These are phyloP conservation scores for Scalesia atractyloides DNA, from an alignment of 129 eudicot genomes.

Conservation along the genomic window DNA sequence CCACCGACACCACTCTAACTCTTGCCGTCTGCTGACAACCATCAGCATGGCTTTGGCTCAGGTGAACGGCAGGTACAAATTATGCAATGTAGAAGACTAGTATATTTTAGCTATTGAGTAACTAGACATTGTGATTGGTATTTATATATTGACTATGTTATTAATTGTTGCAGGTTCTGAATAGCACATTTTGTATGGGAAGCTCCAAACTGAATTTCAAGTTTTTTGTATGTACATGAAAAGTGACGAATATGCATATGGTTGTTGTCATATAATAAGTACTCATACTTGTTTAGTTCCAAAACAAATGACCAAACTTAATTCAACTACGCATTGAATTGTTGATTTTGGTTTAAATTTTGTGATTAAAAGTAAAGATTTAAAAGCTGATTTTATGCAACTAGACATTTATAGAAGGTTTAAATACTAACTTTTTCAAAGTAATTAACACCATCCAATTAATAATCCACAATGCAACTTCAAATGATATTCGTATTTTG, in stretches of 20 bases:
- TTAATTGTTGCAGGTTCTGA: not conserved
- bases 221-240: not conserved
- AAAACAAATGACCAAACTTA: too few relatives aligned
- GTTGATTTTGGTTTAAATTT: too few relatives aligned
- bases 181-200: not conserved
- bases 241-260: not conserved
- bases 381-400: too few relatives aligned
- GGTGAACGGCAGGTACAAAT: not conserved
- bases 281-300: not conserved
- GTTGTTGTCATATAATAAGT: not conserved
- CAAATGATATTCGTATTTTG: too few relatives aligned
- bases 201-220: not conserved
- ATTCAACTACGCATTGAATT: too few relatives aligned
- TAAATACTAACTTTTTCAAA: too few relatives aligned
- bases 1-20: not conserved
- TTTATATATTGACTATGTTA: not conserved
- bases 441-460: too few relatives aligned
- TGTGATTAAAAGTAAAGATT: too few relatives aligned
- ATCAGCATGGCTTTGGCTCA: too few relatives aligned
- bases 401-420: too few relatives aligned
- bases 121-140: not conserved
- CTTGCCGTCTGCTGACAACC: not conserved
- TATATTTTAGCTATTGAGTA: too few relatives aligned
- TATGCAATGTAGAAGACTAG: not conserved
- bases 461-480: too few relatives aligned